Evolutionary conservation across 441 rosid genomes (phyloP), one percentile per base, ranked within the genome.

Genomic region (Populus trichocarpa): DNA sequence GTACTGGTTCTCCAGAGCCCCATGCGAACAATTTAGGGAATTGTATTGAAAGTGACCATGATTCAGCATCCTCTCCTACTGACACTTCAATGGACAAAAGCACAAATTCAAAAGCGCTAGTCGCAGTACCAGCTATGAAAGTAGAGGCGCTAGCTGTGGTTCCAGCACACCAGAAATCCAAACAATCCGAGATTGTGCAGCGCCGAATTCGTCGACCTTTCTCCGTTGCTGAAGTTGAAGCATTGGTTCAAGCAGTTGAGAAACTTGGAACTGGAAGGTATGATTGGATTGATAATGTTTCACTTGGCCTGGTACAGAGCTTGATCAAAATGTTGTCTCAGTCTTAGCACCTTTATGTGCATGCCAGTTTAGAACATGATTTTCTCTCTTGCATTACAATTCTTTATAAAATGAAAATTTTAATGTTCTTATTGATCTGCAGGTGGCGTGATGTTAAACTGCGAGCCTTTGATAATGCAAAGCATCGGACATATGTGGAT

Each of bases 171-270:
- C 86, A 77, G 78, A 91, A 89, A 85, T 80, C 87, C 65, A 93
- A 90, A 83, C 86, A 84, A 53, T 86, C 90, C 40, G 96, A 92
- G 78, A 84, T 87, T 75, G 89, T 77, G 67, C 97, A 90, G 86
- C 97, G 99, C 80, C 91, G 99, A 89, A 92, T 90, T 82, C 97
- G 98, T 84, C 96, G 99, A 88, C 99, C 99, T 83, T 96, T 96
- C 91, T 91, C 99, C 70, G 97, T 96, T 72, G n/a, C 92, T 81
- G 99, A 96, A 89, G 99, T 96, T 72, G 99, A 96, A 89, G 98
- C 98, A 71, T 88, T 96, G 82, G 98, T 96, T 78, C 92, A 90
- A 78, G 98, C 99, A 10, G 99, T 96, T 84, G 98, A 96, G 90
- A 89, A 93, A 83, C 94, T 94, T 71, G 98, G 99, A 69, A 96